Evolutionary conservation across 305 asterid species (phyloP).

Genomic region (Plantago lanceolata): DNA sequence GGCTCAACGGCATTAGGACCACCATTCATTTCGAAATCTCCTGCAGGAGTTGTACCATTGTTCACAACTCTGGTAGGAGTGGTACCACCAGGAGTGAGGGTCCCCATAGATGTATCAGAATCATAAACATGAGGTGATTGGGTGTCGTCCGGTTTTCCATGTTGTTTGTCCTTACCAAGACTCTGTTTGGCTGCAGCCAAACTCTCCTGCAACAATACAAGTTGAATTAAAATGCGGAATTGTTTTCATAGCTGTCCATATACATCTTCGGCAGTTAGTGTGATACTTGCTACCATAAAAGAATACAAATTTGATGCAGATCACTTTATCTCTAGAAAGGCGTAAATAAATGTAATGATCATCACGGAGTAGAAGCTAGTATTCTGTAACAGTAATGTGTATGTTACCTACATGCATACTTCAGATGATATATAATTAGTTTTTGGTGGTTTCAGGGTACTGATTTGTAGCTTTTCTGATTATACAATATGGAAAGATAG

Average conservation of each 20-base stretch:
- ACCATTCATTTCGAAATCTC: slow-evolving; percentile 39
- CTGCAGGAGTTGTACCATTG: slow-evolving; percentile 34
- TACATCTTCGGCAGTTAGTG: neutral
- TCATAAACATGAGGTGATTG: slow-evolving; percentile 60
- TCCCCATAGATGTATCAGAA: slow-evolving; percentile 61
- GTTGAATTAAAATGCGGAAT: slow-evolving; percentile 3
- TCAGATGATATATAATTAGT: neutral
- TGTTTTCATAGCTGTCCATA: neutral
- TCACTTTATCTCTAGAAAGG: neutral
- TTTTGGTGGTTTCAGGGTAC: neutral
- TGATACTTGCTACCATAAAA: neutral
- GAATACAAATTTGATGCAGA: neutral
- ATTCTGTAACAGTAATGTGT: neutral
- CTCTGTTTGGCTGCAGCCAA: slow-evolving; percentile 73
- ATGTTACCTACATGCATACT: neutral
- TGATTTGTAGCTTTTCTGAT: neutral
- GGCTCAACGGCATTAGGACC: slow-evolving; percentile 43
- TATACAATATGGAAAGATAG: too few relatives aligned
- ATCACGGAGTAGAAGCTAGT: neutral
- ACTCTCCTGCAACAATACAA: slow-evolving; percentile 47
- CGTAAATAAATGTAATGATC: too few relatives aligned
- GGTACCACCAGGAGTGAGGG: slow-evolving; percentile 60
- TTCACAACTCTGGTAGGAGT: slow-evolving; percentile 44
- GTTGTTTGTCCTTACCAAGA: slow-evolving; percentile 46
- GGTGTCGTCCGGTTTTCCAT: slow-evolving; percentile 41